Conservation (phyloP, 176 grass and related monocot genomes). For the Chloris gayana region DNA sequence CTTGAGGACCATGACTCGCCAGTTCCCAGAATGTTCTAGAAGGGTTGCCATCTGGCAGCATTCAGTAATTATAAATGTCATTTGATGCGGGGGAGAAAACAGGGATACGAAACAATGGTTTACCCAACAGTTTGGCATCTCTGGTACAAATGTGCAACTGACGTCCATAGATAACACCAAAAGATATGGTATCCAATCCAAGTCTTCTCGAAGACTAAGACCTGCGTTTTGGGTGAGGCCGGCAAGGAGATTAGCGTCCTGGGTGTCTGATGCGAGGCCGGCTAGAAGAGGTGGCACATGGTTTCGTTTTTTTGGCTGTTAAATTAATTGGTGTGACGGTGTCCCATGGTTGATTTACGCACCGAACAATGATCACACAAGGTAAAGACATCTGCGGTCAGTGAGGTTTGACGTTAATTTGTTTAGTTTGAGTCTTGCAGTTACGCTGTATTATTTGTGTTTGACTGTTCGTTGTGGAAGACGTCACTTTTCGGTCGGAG, state of each 20-base stretch:
- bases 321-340: not conserved
- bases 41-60: not conserved
- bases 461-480: not conserved
- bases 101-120: not conserved
- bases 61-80: not conserved
- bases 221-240: not conserved
- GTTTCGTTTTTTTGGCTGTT: not conserved
- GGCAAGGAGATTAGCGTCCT: not conserved
- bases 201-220: not conserved
- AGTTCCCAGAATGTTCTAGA: constrained; percentile 9
- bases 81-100: not conserved
- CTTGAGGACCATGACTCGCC: not conserved
- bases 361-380: not conserved
- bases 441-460: not conserved
- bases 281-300: not conserved
- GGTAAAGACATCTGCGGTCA: no score
- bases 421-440: not conserved
- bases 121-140: not conserved
- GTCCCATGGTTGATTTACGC: not conserved
- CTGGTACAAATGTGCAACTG: not conserved
- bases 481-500: not conserved
- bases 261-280: not conserved
- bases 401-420: not conserved
- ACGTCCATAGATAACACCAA: not conserved
- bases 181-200: no score